Conservation (phyloP, 192 early-diverging fungal genomes). For the Entomortierella chlamydospora region DNA sequence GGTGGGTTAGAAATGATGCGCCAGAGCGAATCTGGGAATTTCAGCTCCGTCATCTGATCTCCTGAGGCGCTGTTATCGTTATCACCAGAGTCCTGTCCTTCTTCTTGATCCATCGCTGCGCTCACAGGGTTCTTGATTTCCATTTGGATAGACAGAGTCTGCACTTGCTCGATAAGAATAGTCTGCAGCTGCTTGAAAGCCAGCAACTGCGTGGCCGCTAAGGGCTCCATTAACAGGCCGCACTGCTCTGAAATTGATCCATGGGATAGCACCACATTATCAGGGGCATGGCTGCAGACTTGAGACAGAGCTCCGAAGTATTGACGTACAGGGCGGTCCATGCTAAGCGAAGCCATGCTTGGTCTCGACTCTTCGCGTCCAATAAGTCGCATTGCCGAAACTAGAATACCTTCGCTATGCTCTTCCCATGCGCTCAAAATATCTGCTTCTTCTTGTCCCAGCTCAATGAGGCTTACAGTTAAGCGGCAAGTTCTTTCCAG, state of each 20-base stretch:
- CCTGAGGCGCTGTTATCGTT: background rate
- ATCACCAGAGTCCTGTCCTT: background rate
- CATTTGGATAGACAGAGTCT: slow-evolving; percentile 42
- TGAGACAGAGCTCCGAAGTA: slow-evolving; percentile 29
- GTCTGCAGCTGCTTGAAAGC: slow-evolving; percentile 46
- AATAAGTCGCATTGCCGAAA: slow-evolving; percentile 30
- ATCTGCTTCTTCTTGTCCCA: slow-evolving; percentile 43
- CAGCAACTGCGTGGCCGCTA: slow-evolving; percentile 36
- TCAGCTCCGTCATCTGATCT: slow-evolving; percentile 43
- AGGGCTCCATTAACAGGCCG: slow-evolving; percentile 28
- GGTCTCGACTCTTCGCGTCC: slow-evolving; percentile 14
- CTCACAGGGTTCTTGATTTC: slow-evolving; percentile 37
- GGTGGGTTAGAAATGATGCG: slow-evolving; percentile 40
- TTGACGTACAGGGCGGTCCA: slow-evolving; percentile 51
- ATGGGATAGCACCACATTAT: slow-evolving; percentile 30
- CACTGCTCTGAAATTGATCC: slow-evolving; percentile 43
- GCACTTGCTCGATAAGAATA: slow-evolving; percentile 37
- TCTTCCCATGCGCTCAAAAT: slow-evolving; percentile 50
- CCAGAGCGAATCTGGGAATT: slow-evolving; percentile 49
- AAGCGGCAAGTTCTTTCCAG: slow-evolving; percentile 29
- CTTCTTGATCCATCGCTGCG: slow-evolving; percentile 14
- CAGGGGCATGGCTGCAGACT: slow-evolving; percentile 22
- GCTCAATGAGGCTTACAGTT: slow-evolving; percentile 31
- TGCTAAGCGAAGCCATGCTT: slow-evolving; percentile 2
- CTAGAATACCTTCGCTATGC: slow-evolving; percentile 30